Base-by-base conservation (phyloP, 83 land plant genomes). In the Diphasiastrum complanatum region DNA sequence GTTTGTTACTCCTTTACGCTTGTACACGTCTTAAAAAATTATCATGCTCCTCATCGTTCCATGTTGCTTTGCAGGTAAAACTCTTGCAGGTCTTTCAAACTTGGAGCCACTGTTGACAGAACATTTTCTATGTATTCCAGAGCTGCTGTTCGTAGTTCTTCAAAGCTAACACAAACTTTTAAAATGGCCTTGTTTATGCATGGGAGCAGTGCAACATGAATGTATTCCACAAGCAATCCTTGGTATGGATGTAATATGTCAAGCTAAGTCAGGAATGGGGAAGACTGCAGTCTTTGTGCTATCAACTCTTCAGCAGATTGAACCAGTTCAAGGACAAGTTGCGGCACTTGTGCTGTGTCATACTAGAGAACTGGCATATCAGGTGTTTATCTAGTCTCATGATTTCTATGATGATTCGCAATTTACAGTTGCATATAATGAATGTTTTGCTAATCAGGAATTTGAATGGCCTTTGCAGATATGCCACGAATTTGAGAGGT, bases 221-320 rank as follows among this genome's bases (percentile, higher is more conserved):
- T 92, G 97, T 63, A 92, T 92, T 11, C 97, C 97, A 35, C 97
- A 89, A 75, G 97, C 97, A 5, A 92, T 92, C 30, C 62, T 92
- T 57, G 97, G 97, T 26, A 92, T 92, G 97, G 97, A 92, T 76
- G 97, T 92, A 5, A 88, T 92, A 47, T 92, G 97, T 43, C 97
- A 92, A 81, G 97, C 97, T 16, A 92, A 92, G 66, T 91, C 97
- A 47, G 97, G 97, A 35, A 91, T 91, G 97, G 97, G 97, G 3
- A 91, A 91, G 60, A 92, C 97, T 59, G 97, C 97, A n/a, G 97
- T 92, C 0, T 92, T 92, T 70, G 97, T 92, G 19, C 88, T 92
- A 1, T 92, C 97, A 37, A 85, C 96, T 0, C 47, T 92, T 57
- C 98, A 92, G 79, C 98, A 92, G 63, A 92, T 85, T 48, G 98